These are phyloP conservation scores for Aspergillus funiculosus DNA, from an alignment of 495 filamentous ascomycete genomes.

Conservation along the genomic window DNA sequence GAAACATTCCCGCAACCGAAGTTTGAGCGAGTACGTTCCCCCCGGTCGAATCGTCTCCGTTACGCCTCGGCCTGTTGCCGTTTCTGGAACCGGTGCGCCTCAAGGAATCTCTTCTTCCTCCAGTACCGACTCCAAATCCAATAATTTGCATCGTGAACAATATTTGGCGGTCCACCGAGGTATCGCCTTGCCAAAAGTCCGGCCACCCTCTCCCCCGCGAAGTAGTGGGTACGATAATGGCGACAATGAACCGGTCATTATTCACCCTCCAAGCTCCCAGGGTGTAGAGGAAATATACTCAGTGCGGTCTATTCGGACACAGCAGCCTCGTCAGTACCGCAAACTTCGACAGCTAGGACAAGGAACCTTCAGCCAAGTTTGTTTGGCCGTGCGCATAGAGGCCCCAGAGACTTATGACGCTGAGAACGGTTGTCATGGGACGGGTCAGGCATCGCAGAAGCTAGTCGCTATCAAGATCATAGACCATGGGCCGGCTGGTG, in stretches of 20 bases:
- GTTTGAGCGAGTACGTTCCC: constrained; percentile 81
- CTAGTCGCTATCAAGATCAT: constrained; percentile 94
- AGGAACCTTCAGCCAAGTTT: constrained; percentile 91
- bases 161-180: constrained; percentile 75
- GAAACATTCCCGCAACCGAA: constrained; percentile 61
- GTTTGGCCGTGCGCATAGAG: constrained; percentile 67
- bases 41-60: constrained; percentile 56
- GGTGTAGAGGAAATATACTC: constrained; percentile 36
- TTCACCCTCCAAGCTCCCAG: constrained; percentile 16
- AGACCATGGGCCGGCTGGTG: constrained; percentile 87
- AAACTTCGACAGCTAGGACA: constrained; percentile 77
- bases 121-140: constrained; percentile 39
- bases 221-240: constrained; percentile 44
- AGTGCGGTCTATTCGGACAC: constrained; percentile 41
- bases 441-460: constrained; percentile 51
- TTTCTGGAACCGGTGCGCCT: constrained; percentile 50
- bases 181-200: constrained; percentile 48
- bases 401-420: constrained; percentile 20
- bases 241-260: constrained; percentile 31
- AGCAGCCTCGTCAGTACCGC: constrained; percentile 54
- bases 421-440: constrained; percentile 34
- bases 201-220: constrained; percentile 69
- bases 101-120: constrained; percentile 39
- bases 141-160: constrained; percentile 68
- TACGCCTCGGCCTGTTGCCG: constrained; percentile 63